These are phyloP conservation scores for Jamesozyma hellenica DNA, from an alignment of 805 yeast species.

Conservation along the genomic window DNA sequence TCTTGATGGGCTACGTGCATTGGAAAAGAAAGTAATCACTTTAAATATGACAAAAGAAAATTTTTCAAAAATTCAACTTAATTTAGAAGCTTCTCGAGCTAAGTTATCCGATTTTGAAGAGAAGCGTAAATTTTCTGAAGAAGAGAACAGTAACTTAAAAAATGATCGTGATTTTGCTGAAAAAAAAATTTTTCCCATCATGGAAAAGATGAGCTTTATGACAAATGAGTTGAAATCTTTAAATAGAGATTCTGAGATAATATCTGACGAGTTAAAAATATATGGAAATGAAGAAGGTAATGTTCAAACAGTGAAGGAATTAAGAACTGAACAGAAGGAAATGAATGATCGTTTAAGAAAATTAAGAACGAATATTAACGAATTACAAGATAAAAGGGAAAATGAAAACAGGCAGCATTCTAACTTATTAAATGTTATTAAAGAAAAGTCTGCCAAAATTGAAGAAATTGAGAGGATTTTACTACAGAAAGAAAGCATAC, in stretches of 20 bases:
- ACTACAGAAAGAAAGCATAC: conserved; percentile 8
- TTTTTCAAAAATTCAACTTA: neutral
- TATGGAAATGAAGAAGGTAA: conserved; percentile 13
- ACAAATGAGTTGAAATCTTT: conserved; percentile 20
- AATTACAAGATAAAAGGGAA: conserved; percentile 21
- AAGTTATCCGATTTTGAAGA: conserved; percentile 11
- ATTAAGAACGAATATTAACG: conserved; percentile 16
- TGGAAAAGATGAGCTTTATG: conserved; percentile 20
- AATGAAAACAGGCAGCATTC: conserved; percentile 14
- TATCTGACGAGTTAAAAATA: conserved; percentile 21
- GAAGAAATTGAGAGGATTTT: conserved; percentile 19
- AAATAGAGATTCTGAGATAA: conserved; percentile 12
- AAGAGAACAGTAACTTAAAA: conserved; percentile 16
- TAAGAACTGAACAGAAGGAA: conserved; percentile 15
- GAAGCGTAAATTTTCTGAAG: conserved; percentile 22
- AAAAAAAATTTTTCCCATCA: conserved; percentile 21
- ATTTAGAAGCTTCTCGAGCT: conserved; percentile 5
- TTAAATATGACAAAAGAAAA: conserved; percentile 3
- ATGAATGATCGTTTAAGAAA: conserved; percentile 15
- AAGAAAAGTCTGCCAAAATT: conserved; percentile 15
- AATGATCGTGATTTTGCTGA: conserved; percentile 13
- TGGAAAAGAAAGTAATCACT: conserved; percentile 19
- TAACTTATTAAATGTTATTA: conserved; percentile 12
- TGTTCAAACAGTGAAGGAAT: conserved; percentile 22
- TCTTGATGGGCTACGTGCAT: conserved; percentile 14